A percentile compares a stretch with the other conserved stretches of the same genome.
phyloP scores from a whole-genome alignment of 495 filamentous ascomycete species.

The Daldinia grandis region DNA sequence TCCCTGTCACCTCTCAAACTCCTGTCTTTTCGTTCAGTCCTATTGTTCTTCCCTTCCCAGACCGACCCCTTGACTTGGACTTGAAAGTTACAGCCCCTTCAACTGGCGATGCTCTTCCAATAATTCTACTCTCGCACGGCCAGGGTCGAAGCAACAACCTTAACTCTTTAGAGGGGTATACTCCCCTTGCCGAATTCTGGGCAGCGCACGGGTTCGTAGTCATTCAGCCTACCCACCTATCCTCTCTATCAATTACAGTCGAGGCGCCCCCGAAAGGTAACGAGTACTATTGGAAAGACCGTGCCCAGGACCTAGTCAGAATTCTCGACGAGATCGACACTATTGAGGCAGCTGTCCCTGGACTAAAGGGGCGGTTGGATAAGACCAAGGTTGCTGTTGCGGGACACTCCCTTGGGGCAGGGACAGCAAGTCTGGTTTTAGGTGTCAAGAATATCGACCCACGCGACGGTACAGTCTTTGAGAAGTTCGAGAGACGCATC shows the following conservation, averaged over 20 bases:
- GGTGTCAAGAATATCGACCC: constrained; percentile 50
- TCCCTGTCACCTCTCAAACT: constrained; percentile 45
- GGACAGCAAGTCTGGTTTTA: constrained; percentile 49
- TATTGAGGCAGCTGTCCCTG: constrained; percentile 48
- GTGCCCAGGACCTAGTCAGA: constrained; percentile 47
- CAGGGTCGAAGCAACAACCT: constrained; percentile 53
- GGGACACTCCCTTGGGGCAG: constrained; percentile 54
- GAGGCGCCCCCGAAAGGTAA: constrained; percentile 22
- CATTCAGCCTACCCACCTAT: constrained; percentile 57
- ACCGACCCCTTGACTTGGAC: constrained; percentile 45
- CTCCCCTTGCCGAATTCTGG: constrained; percentile 56
- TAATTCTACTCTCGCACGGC: constrained; percentile 56
- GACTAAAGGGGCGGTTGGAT: constrained; percentile 49
- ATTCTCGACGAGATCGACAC: constrained; percentile 51
- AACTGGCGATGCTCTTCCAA: constrained; percentile 48
- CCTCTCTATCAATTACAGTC: constrained; percentile 48
- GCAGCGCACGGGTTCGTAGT: constrained; percentile 58
- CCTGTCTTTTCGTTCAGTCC: constrained; percentile 54
- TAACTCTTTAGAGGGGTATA: constrained; percentile 56
- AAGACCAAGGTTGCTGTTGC: constrained; percentile 49
- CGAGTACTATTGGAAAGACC: constrained; percentile 49
- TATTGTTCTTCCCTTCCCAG: constrained; percentile 44
- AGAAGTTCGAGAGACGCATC: constrained; percentile 46
- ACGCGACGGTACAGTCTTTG: constrained; percentile 26
- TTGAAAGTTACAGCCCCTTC: constrained; percentile 47